These are phyloP conservation scores for Hansenula anomala DNA, from an alignment of 1,139 yeast species.

Conservation along the genomic window DNA sequence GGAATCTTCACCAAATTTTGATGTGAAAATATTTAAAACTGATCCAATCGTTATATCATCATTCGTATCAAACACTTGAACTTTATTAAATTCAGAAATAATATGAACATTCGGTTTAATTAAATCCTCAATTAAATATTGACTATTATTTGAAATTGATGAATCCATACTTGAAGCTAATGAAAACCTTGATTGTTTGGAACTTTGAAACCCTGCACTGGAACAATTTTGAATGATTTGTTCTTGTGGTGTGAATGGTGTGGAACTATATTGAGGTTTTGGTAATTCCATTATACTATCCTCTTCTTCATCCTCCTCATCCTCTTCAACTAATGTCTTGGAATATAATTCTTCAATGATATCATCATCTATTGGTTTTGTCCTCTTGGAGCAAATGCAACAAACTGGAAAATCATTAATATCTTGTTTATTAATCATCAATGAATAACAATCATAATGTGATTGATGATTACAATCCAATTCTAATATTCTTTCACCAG, in stretches of 20 bases:
- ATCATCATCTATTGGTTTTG: conserved; percentile 18
- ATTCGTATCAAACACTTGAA: conserved; percentile 9
- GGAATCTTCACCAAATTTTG: conserved; percentile 10
- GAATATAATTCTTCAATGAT: neutral
- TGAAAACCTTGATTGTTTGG: neutral
- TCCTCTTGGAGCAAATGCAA: conserved; percentile 18
- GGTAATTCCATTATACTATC: too few relatives aligned
- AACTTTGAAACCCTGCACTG: conserved; percentile 12
- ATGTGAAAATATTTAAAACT: conserved; percentile 15
- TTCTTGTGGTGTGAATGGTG: conserved; percentile 18
- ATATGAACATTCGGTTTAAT: conserved; percentile 15
- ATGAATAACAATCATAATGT: conserved; percentile 22
- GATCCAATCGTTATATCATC: conserved; percentile 1
- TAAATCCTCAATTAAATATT: conserved; percentile 7
- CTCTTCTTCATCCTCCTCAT: neutral
- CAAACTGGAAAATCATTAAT: conserved; percentile 19
- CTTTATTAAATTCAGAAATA: conserved; percentile 15
- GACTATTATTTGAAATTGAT: neutral
- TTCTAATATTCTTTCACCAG: conserved; percentile 29
- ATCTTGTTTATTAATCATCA: conserved; percentile 8
- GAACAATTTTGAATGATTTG: conserved; percentile 13
- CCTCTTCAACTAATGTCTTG: neutral
- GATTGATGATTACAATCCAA: conserved; percentile 27
- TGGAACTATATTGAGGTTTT: conserved; percentile 4
- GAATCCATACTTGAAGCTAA: neutral